Evolutionary conservation across 2,329 filamentous ascomycete genomes (phyloP), one percentile per base, ranked within the genome.

Genomic region (Mycocentrospora acerina): DNA sequence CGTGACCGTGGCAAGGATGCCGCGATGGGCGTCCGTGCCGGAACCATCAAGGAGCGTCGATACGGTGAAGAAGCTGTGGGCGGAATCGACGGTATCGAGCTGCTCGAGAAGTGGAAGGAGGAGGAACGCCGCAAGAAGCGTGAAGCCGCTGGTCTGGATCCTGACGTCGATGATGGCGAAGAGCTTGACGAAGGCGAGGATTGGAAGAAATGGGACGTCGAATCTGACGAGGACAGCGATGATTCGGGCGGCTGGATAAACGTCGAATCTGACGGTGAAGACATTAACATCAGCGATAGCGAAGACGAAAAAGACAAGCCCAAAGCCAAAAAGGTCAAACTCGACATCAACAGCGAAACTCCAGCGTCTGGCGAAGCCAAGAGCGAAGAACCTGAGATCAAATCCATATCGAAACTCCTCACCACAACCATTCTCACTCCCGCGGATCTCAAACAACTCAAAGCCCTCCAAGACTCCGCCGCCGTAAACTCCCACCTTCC

Each of bases 401-500:
- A 64, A 33, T 50, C 52, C n/a, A 61, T 67, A 30, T 65, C 62
- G 36, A 89, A 83, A 57, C 81, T 96, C 29, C 90, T 90, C n/a
- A 95, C 88, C 0, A 95, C 88, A 2, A 86, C 88, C 32, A 94
- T 98, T 51, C 83, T 98, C 46, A 98, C 93, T 0, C 93, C 93
- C 0, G 93, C 93, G 10, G 93, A 98, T 68, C 79, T 97, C n/a
- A 85, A 88, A 53, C 97, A 97, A 67, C 83, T 98, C 14, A 83
- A 88, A 46, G 91, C 96, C 69, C 82, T 98, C 16, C 87, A 88
- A 31, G 76, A 86, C 33, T 76, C 85, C 29, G 82, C 88, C 14
- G 79, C 81, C 24, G 72, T 97, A 31, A 81, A 86, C 48, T 84
- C 86, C 46, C 61, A 72, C 24, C 67, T 84, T 18, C 73, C 77